Percentiles rank a stretch among this genome's conserved stretches.
Conservation (phyloP, 2,329 filamentous ascomycete genomes). For the Lachnellula arida region DNA sequence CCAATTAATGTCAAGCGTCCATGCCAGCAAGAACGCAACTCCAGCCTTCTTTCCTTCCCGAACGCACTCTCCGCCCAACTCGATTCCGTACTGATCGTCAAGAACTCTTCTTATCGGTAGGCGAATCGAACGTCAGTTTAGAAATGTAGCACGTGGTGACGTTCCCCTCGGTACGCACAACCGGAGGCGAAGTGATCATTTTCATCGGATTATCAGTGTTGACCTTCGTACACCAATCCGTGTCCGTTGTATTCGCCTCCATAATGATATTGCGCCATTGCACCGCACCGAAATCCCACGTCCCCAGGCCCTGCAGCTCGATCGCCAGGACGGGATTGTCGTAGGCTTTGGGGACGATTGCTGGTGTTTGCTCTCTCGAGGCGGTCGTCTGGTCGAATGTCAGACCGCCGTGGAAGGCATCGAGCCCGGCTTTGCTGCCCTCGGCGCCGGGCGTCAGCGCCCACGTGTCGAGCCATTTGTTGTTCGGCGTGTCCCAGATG, state of each 20-base stretch:
- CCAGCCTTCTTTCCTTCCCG: too few species aligned
- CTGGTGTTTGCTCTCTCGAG: neutral
- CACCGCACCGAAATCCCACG: conserved; percentile 18
- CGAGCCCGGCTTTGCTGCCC: neutral
- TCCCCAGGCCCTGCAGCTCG: conserved; percentile 14
- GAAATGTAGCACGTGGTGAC: conserved; percentile 17
- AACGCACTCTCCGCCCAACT: too few species aligned
- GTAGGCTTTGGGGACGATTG: neutral
- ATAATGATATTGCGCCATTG: conserved; percentile 18
- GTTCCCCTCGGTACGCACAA: neutral
- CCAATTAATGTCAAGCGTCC: too few species aligned
- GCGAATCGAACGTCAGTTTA: conserved; percentile 1
- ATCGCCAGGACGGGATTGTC: conserved; percentile 12
- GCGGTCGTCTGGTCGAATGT: conserved; percentile 12
- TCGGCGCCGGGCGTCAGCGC: conserved; percentile 3
- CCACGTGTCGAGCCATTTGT: conserved; percentile 16
- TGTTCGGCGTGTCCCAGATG: conserved; percentile 6
- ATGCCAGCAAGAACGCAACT: too few species aligned
- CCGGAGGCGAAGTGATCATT: conserved; percentile 1
- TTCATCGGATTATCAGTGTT: neutral
- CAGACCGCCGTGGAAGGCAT: conserved; percentile 10
- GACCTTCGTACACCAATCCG: conserved; percentile 12
- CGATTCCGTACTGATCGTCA: too few species aligned
- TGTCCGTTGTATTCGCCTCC: conserved; percentile 14
- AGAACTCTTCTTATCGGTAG: neutral